Evolutionary conservation across 2,329 filamentous ascomycete genomes (phyloP).

Genomic region (Trichoderma gracile): DNA sequence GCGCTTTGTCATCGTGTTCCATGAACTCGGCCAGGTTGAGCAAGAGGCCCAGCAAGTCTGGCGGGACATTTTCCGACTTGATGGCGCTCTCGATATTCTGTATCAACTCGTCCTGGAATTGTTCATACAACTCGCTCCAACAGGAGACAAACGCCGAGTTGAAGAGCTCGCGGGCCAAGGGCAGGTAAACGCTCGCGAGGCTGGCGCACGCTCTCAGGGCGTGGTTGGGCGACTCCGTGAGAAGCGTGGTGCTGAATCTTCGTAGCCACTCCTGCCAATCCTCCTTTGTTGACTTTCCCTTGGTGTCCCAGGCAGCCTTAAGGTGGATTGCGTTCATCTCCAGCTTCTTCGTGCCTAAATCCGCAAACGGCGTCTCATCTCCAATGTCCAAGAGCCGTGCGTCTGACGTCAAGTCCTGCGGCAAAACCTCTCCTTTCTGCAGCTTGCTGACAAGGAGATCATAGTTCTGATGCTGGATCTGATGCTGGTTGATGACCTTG

Average conservation of each 20-base stretch:
- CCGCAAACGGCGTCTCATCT: constrained; percentile 79
- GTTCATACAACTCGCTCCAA: constrained; percentile 96
- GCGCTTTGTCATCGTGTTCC: constrained; percentile 98
- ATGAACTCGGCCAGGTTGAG: constrained; percentile 98
- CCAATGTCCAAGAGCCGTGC: constrained; percentile 74
- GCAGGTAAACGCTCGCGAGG: constrained; percentile 86
- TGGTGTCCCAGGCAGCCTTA: constrained; percentile 95
- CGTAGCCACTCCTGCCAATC: constrained; percentile 99
- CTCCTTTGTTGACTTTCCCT: constrained; percentile 93
- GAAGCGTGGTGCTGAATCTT: constrained; percentile 89
- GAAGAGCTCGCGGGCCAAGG: constrained; percentile 89
- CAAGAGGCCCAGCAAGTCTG: constrained; percentile 89
- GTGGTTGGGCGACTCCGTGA: constrained; percentile 95
- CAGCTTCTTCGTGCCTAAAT: constrained; percentile 88
- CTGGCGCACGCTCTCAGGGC: constrained; percentile 90
- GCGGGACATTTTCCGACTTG: constrained; percentile 91
- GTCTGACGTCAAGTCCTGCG: constrained; percentile 88
- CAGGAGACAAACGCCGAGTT: constrained; percentile 99
- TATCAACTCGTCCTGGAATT: constrained; percentile 95
- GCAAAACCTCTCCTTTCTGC: constrained; percentile 91
- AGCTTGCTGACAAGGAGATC: constrained; percentile 89
- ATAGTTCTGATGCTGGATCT: constrained; percentile 88
- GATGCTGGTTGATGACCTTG: constrained; percentile 76
- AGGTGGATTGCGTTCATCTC: constrained; percentile 97
- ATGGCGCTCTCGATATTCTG: constrained; percentile 94